These are phyloP conservation scores for Waitea zeae DNA, from an alignment of 1,284 basidiomycete species.

Conservation along the genomic window DNA sequence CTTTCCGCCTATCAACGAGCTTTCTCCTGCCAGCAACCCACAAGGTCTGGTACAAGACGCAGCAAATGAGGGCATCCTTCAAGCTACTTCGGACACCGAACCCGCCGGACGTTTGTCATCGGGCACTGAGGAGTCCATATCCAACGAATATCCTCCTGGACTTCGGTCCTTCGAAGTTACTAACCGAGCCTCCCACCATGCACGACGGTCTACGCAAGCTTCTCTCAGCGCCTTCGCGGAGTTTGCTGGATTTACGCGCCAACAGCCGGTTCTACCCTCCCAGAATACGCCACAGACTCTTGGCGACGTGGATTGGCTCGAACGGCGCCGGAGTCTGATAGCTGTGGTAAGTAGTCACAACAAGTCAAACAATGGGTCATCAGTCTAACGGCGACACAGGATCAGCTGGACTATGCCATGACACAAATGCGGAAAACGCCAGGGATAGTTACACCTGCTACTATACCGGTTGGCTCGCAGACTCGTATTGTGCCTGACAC, in stretches of 20 bases:
- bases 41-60: too few species aligned
- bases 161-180: conserved; percentile 50
- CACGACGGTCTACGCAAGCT: conserved; percentile 26
- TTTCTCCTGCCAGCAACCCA: too few species aligned
- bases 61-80: too few species aligned
- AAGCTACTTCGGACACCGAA: too few species aligned
- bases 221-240: conserved; percentile 27
- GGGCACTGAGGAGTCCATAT: too few species aligned
- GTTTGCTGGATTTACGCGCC: too few species aligned
- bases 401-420: conserved; percentile 47
- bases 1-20: too few species aligned
- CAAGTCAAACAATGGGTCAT: conserved; percentile 6
- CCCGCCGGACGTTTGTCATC: too few species aligned
- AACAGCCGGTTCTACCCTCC: conserved; percentile 18
- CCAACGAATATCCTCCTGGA: too few species aligned
- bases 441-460: conserved; percentile 28
- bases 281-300: conserved; percentile 29
- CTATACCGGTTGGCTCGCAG: conserved; percentile 29
- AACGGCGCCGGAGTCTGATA: conserved; percentile 47
- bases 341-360: conserved; percentile 33
- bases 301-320: conserved; percentile 59
- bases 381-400: conserved; percentile 30
- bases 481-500: too few species aligned
- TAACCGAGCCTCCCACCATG: conserved; percentile 37
- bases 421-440: conserved; percentile 24